Percentiles rank a stretch among this genome's conserved stretches.
These are phyloP conservation scores for Peniophora sp. DNA, from an alignment of 1,284 basidiomycete species.

Conservation along the genomic window DNA sequence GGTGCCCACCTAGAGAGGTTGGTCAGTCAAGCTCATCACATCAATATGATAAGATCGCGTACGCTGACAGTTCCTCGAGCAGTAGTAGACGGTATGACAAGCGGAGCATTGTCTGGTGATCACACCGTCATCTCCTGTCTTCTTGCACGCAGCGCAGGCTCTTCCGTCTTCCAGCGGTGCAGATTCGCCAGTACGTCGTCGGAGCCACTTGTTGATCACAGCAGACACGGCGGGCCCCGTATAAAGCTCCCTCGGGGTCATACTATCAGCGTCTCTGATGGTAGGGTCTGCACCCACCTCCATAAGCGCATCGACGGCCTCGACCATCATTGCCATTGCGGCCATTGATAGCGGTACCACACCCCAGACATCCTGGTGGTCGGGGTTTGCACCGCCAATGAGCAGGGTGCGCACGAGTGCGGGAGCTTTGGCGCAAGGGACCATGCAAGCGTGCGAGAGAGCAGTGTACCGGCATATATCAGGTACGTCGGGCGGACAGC, in stretches of 20 bases:
- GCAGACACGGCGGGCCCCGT: conserved; percentile 41
- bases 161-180: conserved; percentile 29
- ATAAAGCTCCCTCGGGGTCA: conserved; percentile 23
- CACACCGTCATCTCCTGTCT: conserved; percentile 9
- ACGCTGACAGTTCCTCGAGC: conserved; percentile 45
- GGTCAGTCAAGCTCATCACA: background rate
- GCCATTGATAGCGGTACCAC: conserved; percentile 31
- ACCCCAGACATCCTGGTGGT: conserved; percentile 35
- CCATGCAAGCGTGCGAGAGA: conserved; percentile 35
- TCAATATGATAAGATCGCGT: conserved; percentile 9
- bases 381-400: conserved; percentile 30
- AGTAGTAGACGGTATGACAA: conserved; percentile 7
- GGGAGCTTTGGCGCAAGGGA: conserved; percentile 9
- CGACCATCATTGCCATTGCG: conserved; percentile 26
- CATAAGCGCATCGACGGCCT: conserved; percentile 37
- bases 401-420: conserved; percentile 30
- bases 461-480: conserved; percentile 46
- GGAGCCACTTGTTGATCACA: conserved; percentile 36
- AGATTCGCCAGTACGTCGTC: conserved; percentile 34
- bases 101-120: conserved; percentile 35
- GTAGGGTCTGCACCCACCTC: conserved; percentile 39
- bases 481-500: conserved; percentile 30
- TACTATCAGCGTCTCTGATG: conserved; percentile 37
- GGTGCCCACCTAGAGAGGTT: conserved; percentile 29
- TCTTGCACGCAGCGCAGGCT: conserved; percentile 30